Evolutionary conservation across 1,139 yeast species (phyloP).

Genomic region (Taiozyma sp.): DNA sequence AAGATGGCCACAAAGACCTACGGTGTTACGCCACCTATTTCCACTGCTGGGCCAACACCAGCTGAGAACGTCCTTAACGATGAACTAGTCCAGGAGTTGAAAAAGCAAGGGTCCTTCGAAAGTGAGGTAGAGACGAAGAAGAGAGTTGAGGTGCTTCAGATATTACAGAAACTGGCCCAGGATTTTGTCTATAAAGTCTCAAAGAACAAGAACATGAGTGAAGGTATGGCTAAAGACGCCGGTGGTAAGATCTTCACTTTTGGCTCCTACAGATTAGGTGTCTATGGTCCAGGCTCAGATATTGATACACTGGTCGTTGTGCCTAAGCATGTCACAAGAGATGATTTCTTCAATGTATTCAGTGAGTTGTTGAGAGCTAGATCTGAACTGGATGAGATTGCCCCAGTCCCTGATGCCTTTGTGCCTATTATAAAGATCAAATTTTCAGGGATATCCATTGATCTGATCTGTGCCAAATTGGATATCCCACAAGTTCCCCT

Average conservation of each 20-base stretch:
- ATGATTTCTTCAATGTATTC: slow-evolving; percentile 82
- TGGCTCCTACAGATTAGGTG: slow-evolving; percentile 93
- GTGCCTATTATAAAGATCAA: slow-evolving; percentile 92
- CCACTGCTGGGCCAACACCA: slow-evolving; percentile 77
- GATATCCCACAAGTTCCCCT: slow-evolving; percentile 79
- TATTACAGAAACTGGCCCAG: slow-evolving; percentile 64
- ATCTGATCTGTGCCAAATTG: slow-evolving; percentile 76
- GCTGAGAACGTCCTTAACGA: slow-evolving; percentile 75
- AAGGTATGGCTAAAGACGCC: slow-evolving; percentile 95
- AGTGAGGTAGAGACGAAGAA: slow-evolving; percentile 73
- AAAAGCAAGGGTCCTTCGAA: slow-evolving; percentile 86
- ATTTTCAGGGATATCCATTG: slow-evolving; percentile 85
- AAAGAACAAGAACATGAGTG: slow-evolving; percentile 81
- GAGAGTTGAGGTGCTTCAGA: slow-evolving; percentile 66
- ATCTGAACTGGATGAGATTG: slow-evolving; percentile 81
- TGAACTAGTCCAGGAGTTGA: slow-evolving; percentile 67
- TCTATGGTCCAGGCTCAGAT: slow-evolving; percentile 97
- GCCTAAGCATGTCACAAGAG: slow-evolving; percentile 91
- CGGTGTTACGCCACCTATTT: slow-evolving; percentile 91
- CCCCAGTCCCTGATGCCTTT: slow-evolving; percentile 93
- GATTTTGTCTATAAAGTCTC: slow-evolving; percentile 84
- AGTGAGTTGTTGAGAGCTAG: slow-evolving; percentile 59
- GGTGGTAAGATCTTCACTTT: slow-evolving; percentile 95
- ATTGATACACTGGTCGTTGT: slow-evolving; percentile 93
- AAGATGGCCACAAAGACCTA: slow-evolving; percentile 27